A percentile compares a stretch with the other conserved stretches of the same genome.
These are phyloP conservation scores for Eutreptiella sp. DNA, from an alignment of 208 protist species.

Conservation along the genomic window DNA sequence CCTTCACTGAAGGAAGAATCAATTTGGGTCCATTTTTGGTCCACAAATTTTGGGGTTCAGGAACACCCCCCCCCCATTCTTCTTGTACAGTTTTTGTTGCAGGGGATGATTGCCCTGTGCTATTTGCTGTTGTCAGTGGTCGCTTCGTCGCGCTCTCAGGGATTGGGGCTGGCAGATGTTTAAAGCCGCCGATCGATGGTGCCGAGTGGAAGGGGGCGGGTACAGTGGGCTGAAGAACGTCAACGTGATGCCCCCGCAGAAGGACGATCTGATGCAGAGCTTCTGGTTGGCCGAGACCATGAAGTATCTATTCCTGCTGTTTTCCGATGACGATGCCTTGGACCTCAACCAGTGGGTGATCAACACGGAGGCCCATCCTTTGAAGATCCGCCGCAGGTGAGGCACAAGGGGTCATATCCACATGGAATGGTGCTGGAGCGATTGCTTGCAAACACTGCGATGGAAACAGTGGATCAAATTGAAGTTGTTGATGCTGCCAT, in stretches of 20 bases:
- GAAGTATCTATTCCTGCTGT: conserved; percentile 80
- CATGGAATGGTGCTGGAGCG: too few species aligned
- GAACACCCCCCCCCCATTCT: too few species aligned
- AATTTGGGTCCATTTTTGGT: too few species aligned
- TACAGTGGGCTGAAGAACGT: conserved; percentile 25
- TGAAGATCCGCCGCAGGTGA: conserved; percentile 41
- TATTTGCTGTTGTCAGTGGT: neutral
- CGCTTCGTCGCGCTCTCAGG: too few species aligned
- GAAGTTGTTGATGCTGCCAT: too few species aligned
- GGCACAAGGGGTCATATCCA: too few species aligned
- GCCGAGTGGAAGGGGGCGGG: conserved; percentile 9
- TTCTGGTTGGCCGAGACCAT: conserved; percentile 82
- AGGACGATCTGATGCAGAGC: conserved; percentile 55
- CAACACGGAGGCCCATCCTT: conserved; percentile 78
- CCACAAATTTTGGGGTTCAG: too few species aligned
- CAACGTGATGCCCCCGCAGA: neutral
- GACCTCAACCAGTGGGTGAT: conserved; percentile 77
- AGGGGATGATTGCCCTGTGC: neutral
- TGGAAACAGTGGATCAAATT: too few species aligned
- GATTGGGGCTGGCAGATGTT: conserved; percentile 58
- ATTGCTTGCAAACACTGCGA: too few species aligned
- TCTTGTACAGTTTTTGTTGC: too few species aligned
- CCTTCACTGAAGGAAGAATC: too few species aligned
- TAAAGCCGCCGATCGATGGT: conserved; percentile 44
- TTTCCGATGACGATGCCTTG: conserved; percentile 44